Evolutionary conservation across 305 asterid species (phyloP), one percentile per base, ranked within the genome.

Genomic region (Lippia alba): DNA sequence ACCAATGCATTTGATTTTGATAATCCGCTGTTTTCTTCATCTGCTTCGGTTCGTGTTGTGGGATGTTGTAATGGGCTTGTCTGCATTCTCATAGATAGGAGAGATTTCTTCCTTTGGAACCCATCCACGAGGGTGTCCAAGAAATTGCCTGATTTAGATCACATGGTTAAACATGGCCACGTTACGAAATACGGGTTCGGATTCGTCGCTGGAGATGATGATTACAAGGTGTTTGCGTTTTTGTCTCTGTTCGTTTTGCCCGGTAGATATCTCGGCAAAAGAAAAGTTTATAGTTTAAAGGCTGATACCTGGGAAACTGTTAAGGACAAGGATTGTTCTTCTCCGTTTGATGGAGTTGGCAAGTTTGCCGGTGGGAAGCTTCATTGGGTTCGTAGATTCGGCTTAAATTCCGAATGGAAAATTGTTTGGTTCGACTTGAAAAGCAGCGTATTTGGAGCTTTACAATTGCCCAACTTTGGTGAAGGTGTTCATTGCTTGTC

Each of bases 61-160:
- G 87, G 90, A 57, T 82, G 83, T 64, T 70, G 77, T 66, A 75
- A 81, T 71, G 92, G 88, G 17, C 20, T 82, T 19, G 36, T 76
- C 44, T 76, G 84, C 62, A 18, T 66, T 36, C 70, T 71, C n/a
- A 11, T 60, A 1, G 57, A 18, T 36, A 1, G 59, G 3, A 67
- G 20, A 33, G 10, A 39, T 14, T 66, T 82, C 12, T 8, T 55
- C 11, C 17, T 82, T 71, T 79, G 87, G 81, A 82, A 82, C 74
- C 84, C 81, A 0, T 12, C 79, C 5, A 79, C 74, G 1, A 79
- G 17, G 57, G 33, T 20, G 55, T 57, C 59, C 56, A 66, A 48
- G 66, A 58, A 46, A 11, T 36, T 82, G 69, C 86, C 86, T 8
- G 54, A 5, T 5, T 1, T 72, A 0, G 66, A 41, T 3, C 39